A percentile compares a stretch with the other conserved stretches of the same genome.
phyloP scores from a whole-genome alignment of 1,139 yeast genomes.

The Pichia sp. region DNA sequence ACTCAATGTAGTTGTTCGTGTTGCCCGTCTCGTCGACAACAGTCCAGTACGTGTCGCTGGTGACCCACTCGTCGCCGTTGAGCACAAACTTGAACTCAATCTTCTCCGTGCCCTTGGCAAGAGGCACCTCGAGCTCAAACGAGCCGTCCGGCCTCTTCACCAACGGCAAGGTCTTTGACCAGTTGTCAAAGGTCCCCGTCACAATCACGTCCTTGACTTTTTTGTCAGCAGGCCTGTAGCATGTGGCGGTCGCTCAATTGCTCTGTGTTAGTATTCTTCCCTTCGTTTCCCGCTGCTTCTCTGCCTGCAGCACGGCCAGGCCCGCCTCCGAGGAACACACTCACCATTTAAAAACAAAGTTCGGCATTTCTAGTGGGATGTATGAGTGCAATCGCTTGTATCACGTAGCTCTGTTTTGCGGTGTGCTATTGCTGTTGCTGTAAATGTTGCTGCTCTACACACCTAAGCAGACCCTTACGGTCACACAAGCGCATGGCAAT shows the following conservation, averaged over 20 bases:
- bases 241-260: neutral
- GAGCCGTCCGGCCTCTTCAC: slow-evolving; percentile 58
- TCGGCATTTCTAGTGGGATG: slow-evolving; percentile 8
- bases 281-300: neutral
- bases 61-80: slow-evolving; percentile 62
- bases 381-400: neutral
- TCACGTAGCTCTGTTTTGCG: neutral
- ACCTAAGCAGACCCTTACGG: neutral
- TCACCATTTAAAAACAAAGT: slow-evolving; percentile 12
- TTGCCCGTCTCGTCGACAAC: slow-evolving; percentile 51
- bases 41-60: slow-evolving; percentile 43
- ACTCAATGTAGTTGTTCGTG: slow-evolving; percentile 54
- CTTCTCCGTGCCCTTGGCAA: slow-evolving; percentile 34
- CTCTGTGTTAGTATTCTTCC: neutral
- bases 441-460: neutral
- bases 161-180: slow-evolving; percentile 59
- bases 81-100: slow-evolving; percentile 66
- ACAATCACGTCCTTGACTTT: slow-evolving; percentile 61
- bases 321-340: neutral
- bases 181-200: slow-evolving; percentile 74
- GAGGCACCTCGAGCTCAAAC: slow-evolving; percentile 56
- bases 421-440: too few species aligned
- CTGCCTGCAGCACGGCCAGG: too few species aligned
- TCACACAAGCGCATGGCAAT: neutral
- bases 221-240: slow-evolving; percentile 14